Evolutionary conservation across 306 rosid species (phyloP), one percentile per base, ranked within the genome.

Genomic region (Casuarina cunninghamiana): DNA sequence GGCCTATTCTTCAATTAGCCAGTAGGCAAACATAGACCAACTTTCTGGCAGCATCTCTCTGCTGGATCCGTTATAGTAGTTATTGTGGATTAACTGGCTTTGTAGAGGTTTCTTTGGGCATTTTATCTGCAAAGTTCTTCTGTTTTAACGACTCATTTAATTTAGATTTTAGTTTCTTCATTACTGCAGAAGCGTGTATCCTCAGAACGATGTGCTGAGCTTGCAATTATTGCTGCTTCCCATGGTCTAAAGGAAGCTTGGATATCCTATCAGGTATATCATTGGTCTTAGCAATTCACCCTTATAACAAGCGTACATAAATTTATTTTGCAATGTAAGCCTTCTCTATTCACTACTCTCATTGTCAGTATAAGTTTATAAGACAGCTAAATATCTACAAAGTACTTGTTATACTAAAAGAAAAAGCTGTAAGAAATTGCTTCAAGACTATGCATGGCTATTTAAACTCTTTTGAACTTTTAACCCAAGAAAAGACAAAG

Each of bases 231-330:
- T 86, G 97, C 98, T 69, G 93, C 97, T 37, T 85, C 91, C 68
- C 97, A 92, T 90, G 86, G 86, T 78, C 84, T 95, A 46, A 95
- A 91, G 79, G 98, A 95, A 91, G 98, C 83, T 82, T 95, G 98
- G 98, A 95, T 95, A 87, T 91, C 98, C 73, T 70, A 79, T 85
- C 97, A 92, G 97, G 98, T 95, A 87, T 74, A 71, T 51, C 77
- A 77, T 82, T 73, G 57, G 21, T 50, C 80, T 78, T 71, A 53
- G 66, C 60, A 71, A 55, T 62, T 72, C 42, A 57, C 55, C 71
- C 76, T 16, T 48, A 57, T 66, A 66, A 66, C 12, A 3, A 17
- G 26, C 26, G 7, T 17, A 66, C 46, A 42, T 41, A 42, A n/a
- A 35, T 66, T 48, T 66, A 63, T 63, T 6, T 13, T 63, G 42